Conservation (phyloP, 2,329 filamentous ascomycete genomes). For the Sordariomycetes sp. region DNA sequence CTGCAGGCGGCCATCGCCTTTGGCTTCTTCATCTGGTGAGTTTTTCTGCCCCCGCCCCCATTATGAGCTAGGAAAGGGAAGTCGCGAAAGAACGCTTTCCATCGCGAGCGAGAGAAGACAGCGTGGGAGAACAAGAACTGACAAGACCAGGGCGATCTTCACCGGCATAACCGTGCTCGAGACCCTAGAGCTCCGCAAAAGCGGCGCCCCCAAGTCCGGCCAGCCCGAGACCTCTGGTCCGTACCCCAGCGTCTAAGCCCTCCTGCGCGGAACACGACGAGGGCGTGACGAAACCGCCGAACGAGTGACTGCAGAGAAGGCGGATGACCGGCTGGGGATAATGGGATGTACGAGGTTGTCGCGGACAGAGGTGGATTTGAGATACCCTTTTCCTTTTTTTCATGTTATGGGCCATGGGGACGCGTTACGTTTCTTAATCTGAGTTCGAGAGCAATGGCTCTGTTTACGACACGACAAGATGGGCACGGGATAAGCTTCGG, state of each 20-base stretch:
- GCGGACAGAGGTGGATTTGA: not conserved
- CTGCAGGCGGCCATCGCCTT: conserved; percentile 56
- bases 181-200: conserved; percentile 21
- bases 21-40: conserved; percentile 50
- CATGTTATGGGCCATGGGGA: not conserved
- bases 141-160: conserved; percentile 25
- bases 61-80: not conserved
- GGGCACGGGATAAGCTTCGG: no score
- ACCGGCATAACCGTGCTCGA: conserved; percentile 35
- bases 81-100: not conserved
- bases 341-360: not conserved
- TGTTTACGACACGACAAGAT: no score
- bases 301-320: no score
- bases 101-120: not conserved
- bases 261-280: not conserved
- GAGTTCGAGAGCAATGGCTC: no score
- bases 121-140: not conserved
- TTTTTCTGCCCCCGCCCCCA: conserved; percentile 12
- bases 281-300: not conserved
- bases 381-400: conserved; percentile 1
- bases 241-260: not conserved
- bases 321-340: not conserved
- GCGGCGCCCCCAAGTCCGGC: not conserved
- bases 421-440: no score
- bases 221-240: not conserved